Conservation (phyloP, 2,329 filamentous ascomycete species). For the Alternaria triticina region DNA sequence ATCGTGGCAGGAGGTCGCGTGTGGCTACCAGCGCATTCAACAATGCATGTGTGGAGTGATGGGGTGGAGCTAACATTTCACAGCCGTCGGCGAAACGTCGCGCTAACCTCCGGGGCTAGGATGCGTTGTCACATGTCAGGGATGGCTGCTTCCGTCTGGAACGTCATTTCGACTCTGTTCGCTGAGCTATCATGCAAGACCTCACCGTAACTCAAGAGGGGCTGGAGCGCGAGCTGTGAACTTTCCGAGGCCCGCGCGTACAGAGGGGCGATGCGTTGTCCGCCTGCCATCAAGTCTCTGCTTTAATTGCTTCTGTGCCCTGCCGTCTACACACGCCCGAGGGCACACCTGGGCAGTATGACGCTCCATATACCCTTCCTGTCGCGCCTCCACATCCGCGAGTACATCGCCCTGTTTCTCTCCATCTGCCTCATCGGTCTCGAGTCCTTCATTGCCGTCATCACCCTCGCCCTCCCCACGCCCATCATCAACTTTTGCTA, state of each 20-base stretch:
- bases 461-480: constrained; percentile 85
- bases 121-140: constrained; percentile 30
- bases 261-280: constrained; percentile 12
- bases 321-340: constrained; percentile 10
- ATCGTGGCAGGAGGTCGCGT: constrained; percentile 56
- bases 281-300: not conserved
- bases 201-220: not conserved
- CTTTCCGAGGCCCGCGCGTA: constrained; percentile 4
- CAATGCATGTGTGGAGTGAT: constrained; percentile 7
- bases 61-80: constrained; percentile 8
- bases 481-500: constrained; percentile 85
- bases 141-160: not conserved
- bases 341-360: constrained; percentile 28
- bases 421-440: constrained; percentile 84
- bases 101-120: constrained; percentile 15
- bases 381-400: constrained; percentile 66
- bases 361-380: constrained; percentile 66
- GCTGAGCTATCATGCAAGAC: constrained; percentile 3
- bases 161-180: constrained; percentile 12
- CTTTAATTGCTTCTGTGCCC: constrained; percentile 4
- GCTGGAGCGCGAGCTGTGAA: constrained; percentile 5
- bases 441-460: constrained; percentile 81
- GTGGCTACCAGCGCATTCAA: constrained; percentile 1
- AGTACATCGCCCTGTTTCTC: constrained; percentile 85
- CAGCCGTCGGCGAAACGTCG: not conserved